phyloP scores from a whole-genome alignment of 768 basidiomycete genomes.

The Sistotremastrum niveocremeum region DNA sequence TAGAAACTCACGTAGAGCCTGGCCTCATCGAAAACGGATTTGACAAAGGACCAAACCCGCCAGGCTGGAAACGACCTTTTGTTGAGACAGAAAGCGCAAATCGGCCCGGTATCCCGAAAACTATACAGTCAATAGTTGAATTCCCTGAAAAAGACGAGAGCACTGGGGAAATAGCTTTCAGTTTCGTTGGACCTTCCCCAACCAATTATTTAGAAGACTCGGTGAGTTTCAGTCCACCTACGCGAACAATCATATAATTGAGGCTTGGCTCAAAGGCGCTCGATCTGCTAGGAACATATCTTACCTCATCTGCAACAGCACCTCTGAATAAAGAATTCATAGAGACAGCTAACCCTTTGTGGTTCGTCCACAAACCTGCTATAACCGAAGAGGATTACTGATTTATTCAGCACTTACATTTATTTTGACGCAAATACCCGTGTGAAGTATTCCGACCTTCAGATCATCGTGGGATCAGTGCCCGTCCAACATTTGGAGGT shows the following conservation, averaged over 20 bases:
- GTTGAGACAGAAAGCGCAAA: constrained; percentile 70
- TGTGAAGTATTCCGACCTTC: constrained; percentile 57
- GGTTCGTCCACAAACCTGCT: constrained; percentile 30
- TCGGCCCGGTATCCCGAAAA: constrained; percentile 37
- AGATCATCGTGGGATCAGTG: constrained; percentile 72
- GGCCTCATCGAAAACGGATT: constrained; percentile 64
- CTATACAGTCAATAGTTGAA: constrained; percentile 55
- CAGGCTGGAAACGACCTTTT: constrained; percentile 89
- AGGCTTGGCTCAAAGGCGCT: constrained; percentile 40
- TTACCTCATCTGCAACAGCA: constrained; percentile 73
- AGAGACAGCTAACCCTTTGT: constrained; percentile 81
- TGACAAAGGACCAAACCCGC: constrained; percentile 52
- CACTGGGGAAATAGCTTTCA: constrained; percentile 72
- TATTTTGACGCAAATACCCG: constrained; percentile 70
- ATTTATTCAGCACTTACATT: constrained; percentile 54
- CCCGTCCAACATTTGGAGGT: constrained; percentile 65
- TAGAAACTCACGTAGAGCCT: constrained; percentile 77
- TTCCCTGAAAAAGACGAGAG: constrained; percentile 97
- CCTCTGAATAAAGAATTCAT: constrained; percentile 85
- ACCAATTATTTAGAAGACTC: constrained; percentile 60
- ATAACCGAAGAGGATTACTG: constrained; percentile 1
- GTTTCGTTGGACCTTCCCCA: constrained; percentile 65
- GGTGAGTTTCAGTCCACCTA: constrained; percentile 22
- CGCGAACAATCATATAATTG: constrained; percentile 1
- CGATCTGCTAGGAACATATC: constrained; percentile 74